These are phyloP conservation scores for Aegilops longissima DNA, from an alignment of 176 grass and related monocot genomes.

Conservation along the genomic window DNA sequence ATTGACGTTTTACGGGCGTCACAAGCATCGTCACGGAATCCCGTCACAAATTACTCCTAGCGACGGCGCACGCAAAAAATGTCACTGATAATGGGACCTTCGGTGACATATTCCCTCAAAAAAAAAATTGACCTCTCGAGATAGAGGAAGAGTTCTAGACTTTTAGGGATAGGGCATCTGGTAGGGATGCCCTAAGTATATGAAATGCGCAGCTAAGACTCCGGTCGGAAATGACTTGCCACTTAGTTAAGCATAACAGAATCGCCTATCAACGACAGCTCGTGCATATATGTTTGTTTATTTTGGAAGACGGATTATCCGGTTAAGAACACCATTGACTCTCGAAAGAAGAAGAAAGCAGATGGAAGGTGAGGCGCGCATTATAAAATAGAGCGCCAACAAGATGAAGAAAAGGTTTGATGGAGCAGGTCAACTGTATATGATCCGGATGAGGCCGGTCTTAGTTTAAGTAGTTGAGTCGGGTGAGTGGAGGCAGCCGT, in stretches of 20 bases:
- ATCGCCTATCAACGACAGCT: neutral
- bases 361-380: neutral
- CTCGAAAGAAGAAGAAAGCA: neutral
- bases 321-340: conserved; percentile 29
- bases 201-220: neutral
- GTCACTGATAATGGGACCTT: too few relatives aligned
- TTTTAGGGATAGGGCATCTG: too few relatives aligned
- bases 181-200: neutral
- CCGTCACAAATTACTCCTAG: too few relatives aligned
- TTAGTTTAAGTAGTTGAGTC: neutral
- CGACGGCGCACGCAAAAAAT: too few relatives aligned
- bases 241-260: neutral
- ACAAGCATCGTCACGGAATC: too few relatives aligned
- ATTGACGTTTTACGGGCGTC: too few relatives aligned
- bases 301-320: neutral
- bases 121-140: too few relatives aligned
- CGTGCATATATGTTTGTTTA: neutral
- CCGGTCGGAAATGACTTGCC: neutral
- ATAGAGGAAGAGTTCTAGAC: too few relatives aligned
- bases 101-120: too few relatives aligned
- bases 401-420: neutral
- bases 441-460: conserved; percentile 30
- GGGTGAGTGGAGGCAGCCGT: conserved; percentile 26
- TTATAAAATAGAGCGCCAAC: too few relatives aligned
- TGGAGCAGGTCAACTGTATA: conserved; percentile 45